Conservation (phyloP, 2,329 filamentous ascomycete genomes). For the Epichloe bromicola region DNA sequence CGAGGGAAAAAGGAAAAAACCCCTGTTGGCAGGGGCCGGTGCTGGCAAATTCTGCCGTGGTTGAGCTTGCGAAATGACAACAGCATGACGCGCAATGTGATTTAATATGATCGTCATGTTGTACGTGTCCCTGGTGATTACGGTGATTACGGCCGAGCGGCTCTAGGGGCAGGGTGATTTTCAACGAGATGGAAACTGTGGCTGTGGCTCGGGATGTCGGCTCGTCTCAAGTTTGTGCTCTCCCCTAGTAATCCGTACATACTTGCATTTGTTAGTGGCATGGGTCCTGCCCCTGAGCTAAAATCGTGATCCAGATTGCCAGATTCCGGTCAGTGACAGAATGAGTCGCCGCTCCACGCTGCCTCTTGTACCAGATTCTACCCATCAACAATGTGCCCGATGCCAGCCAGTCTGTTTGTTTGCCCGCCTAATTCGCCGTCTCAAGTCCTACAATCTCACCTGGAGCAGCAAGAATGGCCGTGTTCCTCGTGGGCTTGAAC, state of each 20-base stretch:
- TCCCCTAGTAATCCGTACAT: not conserved
- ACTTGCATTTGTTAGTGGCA: conserved; percentile 12
- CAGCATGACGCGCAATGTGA: no score
- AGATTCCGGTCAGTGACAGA: not conserved
- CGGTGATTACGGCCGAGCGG: no score
- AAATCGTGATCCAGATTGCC: not conserved
- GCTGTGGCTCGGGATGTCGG: conserved; percentile 15
- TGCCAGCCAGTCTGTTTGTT: not conserved
- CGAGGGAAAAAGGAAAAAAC: no score
- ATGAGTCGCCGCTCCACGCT: not conserved
- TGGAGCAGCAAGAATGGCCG: no score
- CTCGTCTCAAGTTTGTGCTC: conserved; percentile 19
- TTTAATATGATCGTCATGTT: not conserved
- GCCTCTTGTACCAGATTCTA: not conserved
- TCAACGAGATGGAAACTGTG: no score
- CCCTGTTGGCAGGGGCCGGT: no score
- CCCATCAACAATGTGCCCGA: not conserved
- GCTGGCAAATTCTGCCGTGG: no score
- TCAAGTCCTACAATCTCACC: not conserved
- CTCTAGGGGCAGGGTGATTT: not conserved
- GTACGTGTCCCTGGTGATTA: not conserved
- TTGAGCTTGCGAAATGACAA: no score
- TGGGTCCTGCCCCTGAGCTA: conserved; percentile 6
- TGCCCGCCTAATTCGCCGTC: not conserved
- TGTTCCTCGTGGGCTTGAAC: not conserved